These are phyloP conservation scores for Blastobotrys proliferans DNA, from an alignment of 1,139 yeast genomes.

Conservation along the genomic window DNA sequence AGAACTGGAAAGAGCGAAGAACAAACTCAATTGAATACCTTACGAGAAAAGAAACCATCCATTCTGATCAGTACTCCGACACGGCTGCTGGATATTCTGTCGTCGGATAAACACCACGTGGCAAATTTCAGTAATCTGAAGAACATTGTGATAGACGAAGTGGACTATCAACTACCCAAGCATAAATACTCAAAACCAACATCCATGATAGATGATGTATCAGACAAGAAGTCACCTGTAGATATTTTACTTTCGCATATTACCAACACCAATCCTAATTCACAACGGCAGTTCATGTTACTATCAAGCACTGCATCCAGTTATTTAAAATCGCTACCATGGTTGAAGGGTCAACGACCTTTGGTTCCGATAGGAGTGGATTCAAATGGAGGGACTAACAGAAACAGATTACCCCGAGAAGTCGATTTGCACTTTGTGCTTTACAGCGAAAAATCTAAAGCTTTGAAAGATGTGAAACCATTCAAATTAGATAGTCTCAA, in stretches of 20 bases:
- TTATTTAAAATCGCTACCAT: conserved; percentile 13
- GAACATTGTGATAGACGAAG: conserved; percentile 25
- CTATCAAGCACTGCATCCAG: conserved; percentile 19
- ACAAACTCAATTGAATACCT: conserved; percentile 58
- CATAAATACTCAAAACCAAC: no score
- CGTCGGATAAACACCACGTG: conserved; percentile 16
- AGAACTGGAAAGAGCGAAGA: conserved; percentile 78
- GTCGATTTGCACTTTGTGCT: conserved; percentile 3
- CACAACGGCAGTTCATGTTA: conserved; percentile 19
- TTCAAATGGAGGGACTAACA: not conserved
- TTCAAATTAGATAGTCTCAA: no score
- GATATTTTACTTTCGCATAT: conserved; percentile 23
- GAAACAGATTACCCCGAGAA: conserved; percentile 8
- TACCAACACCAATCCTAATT: not conserved
- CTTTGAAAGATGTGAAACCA: no score
- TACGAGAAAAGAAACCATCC: conserved; percentile 70
- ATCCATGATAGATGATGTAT: no score
- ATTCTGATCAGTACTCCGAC: conserved; percentile 85
- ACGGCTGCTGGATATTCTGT: conserved; percentile 69
- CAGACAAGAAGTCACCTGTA: conserved; percentile 13
- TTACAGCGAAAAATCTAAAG: no score
- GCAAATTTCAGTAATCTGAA: conserved; percentile 23
- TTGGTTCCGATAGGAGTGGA: conserved; percentile 5
- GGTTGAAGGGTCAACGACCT: conserved; percentile 14
- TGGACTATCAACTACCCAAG: conserved; percentile 20